A percentile compares a stretch with the other conserved stretches of the same genome.
Evolutionary conservation across 352 stramenopile species (phyloP).

Genomic region (Globisporangium viniferum): DNA sequence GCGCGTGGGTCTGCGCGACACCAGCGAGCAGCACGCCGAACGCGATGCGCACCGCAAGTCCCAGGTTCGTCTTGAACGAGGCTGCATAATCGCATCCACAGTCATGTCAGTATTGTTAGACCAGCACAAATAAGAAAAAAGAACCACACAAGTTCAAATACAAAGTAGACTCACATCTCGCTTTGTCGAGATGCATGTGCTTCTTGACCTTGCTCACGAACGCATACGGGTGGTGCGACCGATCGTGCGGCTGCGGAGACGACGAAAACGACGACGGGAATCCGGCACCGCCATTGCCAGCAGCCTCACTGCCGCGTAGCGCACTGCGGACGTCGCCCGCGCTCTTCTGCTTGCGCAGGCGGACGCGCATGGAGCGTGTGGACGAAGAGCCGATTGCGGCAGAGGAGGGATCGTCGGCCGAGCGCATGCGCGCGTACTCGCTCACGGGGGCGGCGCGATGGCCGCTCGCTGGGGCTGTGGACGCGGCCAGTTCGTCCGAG

Average conservation of each 20-base stretch:
- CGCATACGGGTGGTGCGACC: neutral
- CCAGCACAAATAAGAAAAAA: constrained; percentile 4
- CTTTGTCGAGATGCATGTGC: constrained; percentile 25
- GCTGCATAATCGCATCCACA: constrained; percentile 6
- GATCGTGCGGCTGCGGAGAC: neutral
- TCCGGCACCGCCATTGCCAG: no score
- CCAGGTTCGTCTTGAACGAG: constrained; percentile 38
- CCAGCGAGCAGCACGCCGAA: constrained; percentile 58
- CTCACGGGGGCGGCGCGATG: neutral
- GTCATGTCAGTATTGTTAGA: neutral
- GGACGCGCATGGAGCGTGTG: constrained; percentile 8
- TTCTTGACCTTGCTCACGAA: constrained; percentile 38
- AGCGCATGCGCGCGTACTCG: constrained; percentile 4
- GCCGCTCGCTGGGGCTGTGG: neutral
- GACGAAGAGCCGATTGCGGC: neutral
- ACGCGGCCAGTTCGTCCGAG: no score
- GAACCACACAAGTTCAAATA: neutral
- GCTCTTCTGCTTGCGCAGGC: constrained; percentile 8
- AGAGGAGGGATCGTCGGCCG: neutral
- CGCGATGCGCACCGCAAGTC: constrained; percentile 42
- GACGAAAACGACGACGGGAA: neutral
- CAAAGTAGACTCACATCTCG: constrained; percentile 20
- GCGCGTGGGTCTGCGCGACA: constrained; percentile 45
- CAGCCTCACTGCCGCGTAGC: neutral
- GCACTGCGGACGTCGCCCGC: neutral